These are phyloP conservation scores for Coemansia erecta DNA, from an alignment of 192 early-diverging fungal genomes.

Conservation along the genomic window DNA sequence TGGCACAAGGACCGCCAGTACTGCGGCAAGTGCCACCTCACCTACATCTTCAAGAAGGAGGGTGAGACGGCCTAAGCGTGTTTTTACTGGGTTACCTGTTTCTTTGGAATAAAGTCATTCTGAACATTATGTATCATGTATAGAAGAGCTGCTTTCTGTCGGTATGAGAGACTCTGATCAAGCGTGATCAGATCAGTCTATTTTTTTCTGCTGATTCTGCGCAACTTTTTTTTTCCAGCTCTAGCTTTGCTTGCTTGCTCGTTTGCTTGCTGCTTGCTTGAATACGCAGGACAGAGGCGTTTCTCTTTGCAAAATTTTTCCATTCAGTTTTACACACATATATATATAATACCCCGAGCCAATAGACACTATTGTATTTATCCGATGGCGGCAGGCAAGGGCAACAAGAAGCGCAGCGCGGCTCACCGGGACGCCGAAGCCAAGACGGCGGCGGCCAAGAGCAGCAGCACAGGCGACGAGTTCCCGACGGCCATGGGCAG, in stretches of 20 bases:
- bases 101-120: no score
- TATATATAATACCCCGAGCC: no score
- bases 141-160: no score
- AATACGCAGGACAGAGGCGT: no score
- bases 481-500: constrained; percentile 18
- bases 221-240: constrained; percentile 8
- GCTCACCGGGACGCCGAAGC: constrained; percentile 23
- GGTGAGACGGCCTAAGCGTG: constrained; percentile 44
- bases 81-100: not conserved
- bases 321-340: no score
- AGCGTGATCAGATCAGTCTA: constrained; percentile 1
- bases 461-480: constrained; percentile 13
- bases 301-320: no score
- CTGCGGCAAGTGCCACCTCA: constrained; percentile 96
- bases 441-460: not conserved
- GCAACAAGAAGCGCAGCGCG: constrained; percentile 33
- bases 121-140: no score
- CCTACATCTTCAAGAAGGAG: constrained; percentile 92
- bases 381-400: constrained; percentile 17
- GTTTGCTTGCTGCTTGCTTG: no score
- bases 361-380: constrained; percentile 3
- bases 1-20: constrained; percentile 97
- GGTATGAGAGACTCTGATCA: no score
- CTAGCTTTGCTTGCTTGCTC: no score
- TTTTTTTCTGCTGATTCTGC: constrained; percentile 39